A percentile compares a stretch with the other conserved stretches of the same genome.
phyloP scores from a whole-genome alignment of 805 yeast genomes.

The Maudiozyma serrabonitensis region DNA sequence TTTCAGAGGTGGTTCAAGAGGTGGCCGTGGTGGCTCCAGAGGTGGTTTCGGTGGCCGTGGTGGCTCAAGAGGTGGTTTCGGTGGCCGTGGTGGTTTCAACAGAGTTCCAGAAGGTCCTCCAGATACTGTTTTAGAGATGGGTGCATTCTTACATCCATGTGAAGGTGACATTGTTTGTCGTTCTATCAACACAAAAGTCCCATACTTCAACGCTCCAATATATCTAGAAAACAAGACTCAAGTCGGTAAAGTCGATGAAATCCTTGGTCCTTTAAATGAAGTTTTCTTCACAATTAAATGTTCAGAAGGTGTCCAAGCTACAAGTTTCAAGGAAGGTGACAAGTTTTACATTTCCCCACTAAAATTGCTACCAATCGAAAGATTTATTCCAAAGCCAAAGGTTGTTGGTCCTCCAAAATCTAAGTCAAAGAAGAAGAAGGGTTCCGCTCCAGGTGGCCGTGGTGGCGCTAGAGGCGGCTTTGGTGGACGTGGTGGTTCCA shows the following conservation, averaged over 20 bases:
- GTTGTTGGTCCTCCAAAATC: slow-evolving; percentile 74
- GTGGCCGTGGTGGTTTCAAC: slow-evolving; percentile 37
- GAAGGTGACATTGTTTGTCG: slow-evolving; percentile 97
- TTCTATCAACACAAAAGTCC: slow-evolving; percentile 86
- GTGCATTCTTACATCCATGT: slow-evolving; percentile 80
- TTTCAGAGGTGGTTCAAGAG: slow-evolving; percentile 27
- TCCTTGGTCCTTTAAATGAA: slow-evolving; percentile 93
- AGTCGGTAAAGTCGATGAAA: slow-evolving; percentile 96
- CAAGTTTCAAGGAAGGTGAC: slow-evolving; percentile 90
- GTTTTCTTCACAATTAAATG: slow-evolving; percentile 97
- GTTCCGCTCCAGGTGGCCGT: slow-evolving; percentile 36
- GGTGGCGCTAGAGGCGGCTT: slow-evolving; percentile 35
- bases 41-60: slow-evolving; percentile 27
- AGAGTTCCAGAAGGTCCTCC: slow-evolving; percentile 91
- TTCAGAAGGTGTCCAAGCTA: slow-evolving; percentile 90
- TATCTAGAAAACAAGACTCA: slow-evolving; percentile 92
- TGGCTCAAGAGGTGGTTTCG: slow-evolving; percentile 32
- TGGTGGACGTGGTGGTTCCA: slow-evolving; percentile 37
- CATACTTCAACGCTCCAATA: slow-evolving; percentile 98
- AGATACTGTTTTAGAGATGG: slow-evolving; percentile 90
- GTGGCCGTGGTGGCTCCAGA: slow-evolving; percentile 18
- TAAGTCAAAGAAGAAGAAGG: slow-evolving; percentile 55
- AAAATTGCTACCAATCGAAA: slow-evolving; percentile 87
- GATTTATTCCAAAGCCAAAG: slow-evolving; percentile 95
- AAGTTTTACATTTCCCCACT: slow-evolving; percentile 93